Percentiles rank a stretch among this genome's conserved stretches.
Conservation (phyloP, 331 rosid genomes). For the Erythrophleum ivorense region DNA sequence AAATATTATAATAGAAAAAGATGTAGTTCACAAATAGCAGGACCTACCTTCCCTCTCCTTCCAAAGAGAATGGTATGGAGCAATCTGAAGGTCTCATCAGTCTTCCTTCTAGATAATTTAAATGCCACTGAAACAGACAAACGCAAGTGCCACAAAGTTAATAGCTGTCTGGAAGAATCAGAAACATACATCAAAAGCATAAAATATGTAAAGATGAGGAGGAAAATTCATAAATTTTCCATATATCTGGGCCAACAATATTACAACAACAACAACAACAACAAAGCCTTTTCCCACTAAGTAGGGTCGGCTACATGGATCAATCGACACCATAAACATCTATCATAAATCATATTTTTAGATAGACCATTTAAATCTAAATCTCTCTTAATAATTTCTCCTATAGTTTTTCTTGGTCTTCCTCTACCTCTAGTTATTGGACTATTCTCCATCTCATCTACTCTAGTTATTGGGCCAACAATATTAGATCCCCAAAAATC, state of each 20-base stretch:
- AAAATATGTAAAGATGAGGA: not conserved
- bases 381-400: no score
- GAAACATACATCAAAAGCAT: conserved; percentile 26
- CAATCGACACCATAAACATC: no score
- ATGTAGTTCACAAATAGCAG: conserved; percentile 25
- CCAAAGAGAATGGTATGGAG: conserved; percentile 94
- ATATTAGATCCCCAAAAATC: conserved; percentile 1
- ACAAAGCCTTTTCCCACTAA: no score
- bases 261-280: no score
- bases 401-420: no score
- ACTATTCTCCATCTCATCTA: no score
- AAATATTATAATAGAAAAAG: conserved; percentile 12
- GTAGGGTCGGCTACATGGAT: no score
- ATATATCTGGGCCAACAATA: conserved; percentile 18
- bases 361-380: no score
- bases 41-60: conserved; percentile 92
- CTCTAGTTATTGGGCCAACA: no score
- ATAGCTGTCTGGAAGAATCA: conserved; percentile 20
- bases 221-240: not conserved
- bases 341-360: no score
- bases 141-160: conserved; percentile 27
- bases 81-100: conserved; percentile 83
- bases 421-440: no score
- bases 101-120: conserved; percentile 84
- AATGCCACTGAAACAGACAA: conserved; percentile 77